Evolutionary conservation across 2,329 filamentous ascomycete species (phyloP).

Genomic region (Ophiostoma sp.): DNA sequence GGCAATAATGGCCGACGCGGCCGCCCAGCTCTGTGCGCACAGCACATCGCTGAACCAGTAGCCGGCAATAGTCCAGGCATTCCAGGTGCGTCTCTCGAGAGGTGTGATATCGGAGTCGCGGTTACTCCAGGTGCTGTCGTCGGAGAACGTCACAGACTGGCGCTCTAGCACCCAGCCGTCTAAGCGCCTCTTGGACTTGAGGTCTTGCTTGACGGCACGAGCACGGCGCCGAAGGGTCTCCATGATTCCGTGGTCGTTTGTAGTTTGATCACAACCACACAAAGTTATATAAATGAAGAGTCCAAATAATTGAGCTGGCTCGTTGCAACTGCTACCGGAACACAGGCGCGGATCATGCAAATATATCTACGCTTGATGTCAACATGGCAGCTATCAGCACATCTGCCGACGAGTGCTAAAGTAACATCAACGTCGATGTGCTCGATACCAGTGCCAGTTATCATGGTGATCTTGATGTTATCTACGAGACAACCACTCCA

Average conservation of each 20-base stretch:
- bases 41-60: conserved; percentile 45
- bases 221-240: background rate
- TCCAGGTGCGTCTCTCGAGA: conserved; percentile 42
- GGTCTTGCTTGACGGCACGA: background rate
- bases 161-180: background rate
- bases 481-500: background rate
- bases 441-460: background rate
- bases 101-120: conserved; percentile 32
- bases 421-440: background rate
- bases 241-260: background rate
- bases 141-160: background rate
- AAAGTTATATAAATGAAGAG: no score
- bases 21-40: conserved; percentile 43
- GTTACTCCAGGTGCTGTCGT: background rate
- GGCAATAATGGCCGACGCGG: conserved; percentile 32
- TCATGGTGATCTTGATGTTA: background rate
- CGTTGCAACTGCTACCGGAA: no score
- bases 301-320: no score
- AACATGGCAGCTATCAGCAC: background rate
- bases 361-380: background rate
- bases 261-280: no score
- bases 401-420: background rate
- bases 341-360: no score
- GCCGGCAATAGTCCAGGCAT: conserved; percentile 33
- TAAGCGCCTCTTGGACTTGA: background rate